Base-by-base conservation (phyloP, 2,329 filamentous ascomycete genomes). In the Macroventuria anomochaeta region DNA sequence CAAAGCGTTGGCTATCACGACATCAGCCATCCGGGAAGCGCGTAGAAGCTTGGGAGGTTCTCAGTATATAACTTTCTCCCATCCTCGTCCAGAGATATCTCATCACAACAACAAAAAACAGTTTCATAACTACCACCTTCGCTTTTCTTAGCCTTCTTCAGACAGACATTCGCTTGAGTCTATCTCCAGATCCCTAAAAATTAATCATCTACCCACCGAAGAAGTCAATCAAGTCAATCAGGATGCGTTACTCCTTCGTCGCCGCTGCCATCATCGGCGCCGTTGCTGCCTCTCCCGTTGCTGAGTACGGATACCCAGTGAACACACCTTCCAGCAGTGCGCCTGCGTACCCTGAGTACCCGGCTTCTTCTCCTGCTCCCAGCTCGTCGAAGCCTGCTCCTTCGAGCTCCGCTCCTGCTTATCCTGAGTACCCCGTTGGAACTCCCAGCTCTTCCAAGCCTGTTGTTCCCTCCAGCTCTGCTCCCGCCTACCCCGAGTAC, bases 221-320 rank as follows among this genome's bases (percentile, higher is more conserved):
- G 21, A 36, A 26, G 23, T n/a, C 41, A 51, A 12, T 25, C 23
- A 40, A 54, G 11, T 49, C 39, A 40, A 7, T 62, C 64, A 72
- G 62, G 18, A 74, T 74, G 71, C 70, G 70, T 41, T 65, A 67
- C 58, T 63, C 69, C 26, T 49, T 72, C 38, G 66, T 65, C 39
- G 57, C 69, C 41, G 66, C 69, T 26, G 64, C 68, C 48, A 50
- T 74, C 39, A 50, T 73, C 42, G 69, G 70, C 41, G 61, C 67
- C 47, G 68, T 66, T 53, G 58, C 59, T 40, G 70, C 70, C 54
- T 67, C 65, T 39, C 69, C 69, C 6, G 36, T 64, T 0, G 58
- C 58, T 23, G 46, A 65, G 40, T 65, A 68, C 23, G 59, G 54
- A 12, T 61, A 64, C 28, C 48, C 50, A 17, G 46, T 26, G 7